Base-by-base conservation (phyloP, 2,329 filamentous ascomycete genomes). In the Aspergillus terreus region DNA sequence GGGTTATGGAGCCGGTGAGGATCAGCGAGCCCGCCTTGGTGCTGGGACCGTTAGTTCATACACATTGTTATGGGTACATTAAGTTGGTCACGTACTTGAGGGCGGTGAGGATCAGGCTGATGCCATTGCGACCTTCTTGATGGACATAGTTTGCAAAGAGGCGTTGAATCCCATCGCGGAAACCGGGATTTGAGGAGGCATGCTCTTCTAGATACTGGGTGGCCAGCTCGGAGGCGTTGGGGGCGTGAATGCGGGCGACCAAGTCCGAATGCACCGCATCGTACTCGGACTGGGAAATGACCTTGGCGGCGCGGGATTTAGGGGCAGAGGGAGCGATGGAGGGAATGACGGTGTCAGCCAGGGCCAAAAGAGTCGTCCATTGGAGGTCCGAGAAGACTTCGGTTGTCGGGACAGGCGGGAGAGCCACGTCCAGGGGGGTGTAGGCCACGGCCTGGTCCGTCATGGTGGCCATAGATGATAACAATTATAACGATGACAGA, bases 291-390 rank as follows among this genome's bases (percentile, higher is more conserved):
- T 73, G 65, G 4, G 70, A 58, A 4, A 76, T 60, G 2, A 68
- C 65, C 35, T 77, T 71, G 32, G 74, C 67, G 1, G 60, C 63
- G 0, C 55, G 55, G 9, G 66, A 63, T 43, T 68, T 67, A 6
- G 69, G 65, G 0, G 62, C 65, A 3, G 66, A 64, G 0, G 69
- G 66, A 3, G 74, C 71, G 35, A 84, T 71, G 2, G 78, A 73
- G 1, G 82, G 82, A 17, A 85, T 71, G 45, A 84, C 69, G 1
- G 82, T 75, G 55, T 85, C 82, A 7, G 78, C 73, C 27, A 86
- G 75, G 21, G 82, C 77, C 44, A 81, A 70, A 3, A 86, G 68
- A 1, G 79, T 82, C 27, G 70, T 73, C 82, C 82, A 85, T 74
- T 86, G 83, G 2, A 71, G 64, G 11, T 76, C 66, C 2, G 76